These are phyloP conservation scores for Vigna mungo DNA, from an alignment of 306 rosid species.

Conservation along the genomic window DNA sequence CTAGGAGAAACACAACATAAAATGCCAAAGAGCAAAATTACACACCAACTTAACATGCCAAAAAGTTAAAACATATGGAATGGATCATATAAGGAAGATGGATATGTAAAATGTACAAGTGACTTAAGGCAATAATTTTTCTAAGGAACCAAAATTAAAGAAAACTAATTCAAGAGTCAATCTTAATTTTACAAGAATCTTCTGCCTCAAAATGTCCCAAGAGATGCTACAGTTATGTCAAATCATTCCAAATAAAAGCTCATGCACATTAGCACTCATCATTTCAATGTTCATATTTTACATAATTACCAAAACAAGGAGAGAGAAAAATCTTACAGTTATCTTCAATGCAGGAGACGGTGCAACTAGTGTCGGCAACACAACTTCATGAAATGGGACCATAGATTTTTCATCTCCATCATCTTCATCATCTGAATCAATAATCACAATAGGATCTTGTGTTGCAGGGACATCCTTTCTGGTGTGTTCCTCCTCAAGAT, in stretches of 20 bases:
- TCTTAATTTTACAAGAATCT: slow-evolving; percentile 24
- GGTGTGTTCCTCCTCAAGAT: slow-evolving; percentile 57
- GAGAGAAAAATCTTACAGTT: slow-evolving; percentile 57
- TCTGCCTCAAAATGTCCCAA: slow-evolving; percentile 14
- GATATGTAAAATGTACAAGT: not conserved
- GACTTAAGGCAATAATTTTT: not conserved
- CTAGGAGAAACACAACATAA: not conserved
- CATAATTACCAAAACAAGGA: slow-evolving; percentile 27
- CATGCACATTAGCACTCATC: slow-evolving; percentile 1
- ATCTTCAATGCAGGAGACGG: slow-evolving; percentile 48
- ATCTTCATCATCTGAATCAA: slow-evolving; percentile 90
- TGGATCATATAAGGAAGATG: not conserved
- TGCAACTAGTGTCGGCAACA: slow-evolving; percentile 48
- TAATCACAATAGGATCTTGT: slow-evolving; percentile 55
- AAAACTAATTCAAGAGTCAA: slow-evolving; percentile 26
- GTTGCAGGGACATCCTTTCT: slow-evolving; percentile 39
- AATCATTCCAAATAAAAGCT: slow-evolving; percentile 36
- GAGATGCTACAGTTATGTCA: slow-evolving; percentile 21
- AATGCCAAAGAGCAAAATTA: too few species aligned
- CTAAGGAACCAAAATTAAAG: not conserved
- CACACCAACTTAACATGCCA: not conserved
- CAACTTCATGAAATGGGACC: slow-evolving; percentile 56
- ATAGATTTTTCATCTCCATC: slow-evolving; percentile 45
- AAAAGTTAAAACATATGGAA: not conserved
- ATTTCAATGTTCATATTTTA: slow-evolving; percentile 10